Conservation (phyloP, 2,329 filamentous ascomycete species). For the Tricladium varicosporioides region DNA sequence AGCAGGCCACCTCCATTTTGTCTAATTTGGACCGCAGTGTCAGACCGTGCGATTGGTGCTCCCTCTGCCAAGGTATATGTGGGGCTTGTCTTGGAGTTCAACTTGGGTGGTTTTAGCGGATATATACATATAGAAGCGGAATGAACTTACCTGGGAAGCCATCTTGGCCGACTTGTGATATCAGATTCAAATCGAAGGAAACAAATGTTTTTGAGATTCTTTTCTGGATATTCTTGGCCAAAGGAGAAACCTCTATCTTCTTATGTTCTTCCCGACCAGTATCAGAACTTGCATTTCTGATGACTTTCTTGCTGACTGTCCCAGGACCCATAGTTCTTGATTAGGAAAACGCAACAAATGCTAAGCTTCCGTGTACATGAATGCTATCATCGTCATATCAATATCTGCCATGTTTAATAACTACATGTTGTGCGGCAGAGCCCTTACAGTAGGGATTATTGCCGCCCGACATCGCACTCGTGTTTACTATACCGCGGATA, state of each 20-base stretch:
- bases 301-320: too few species aligned
- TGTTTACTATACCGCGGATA: too few species aligned
- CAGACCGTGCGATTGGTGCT: conserved; percentile 13
- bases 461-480: neutral
- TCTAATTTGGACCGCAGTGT: conserved; percentile 14
- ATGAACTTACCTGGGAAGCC: conserved; percentile 13
- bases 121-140: neutral
- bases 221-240: neutral
- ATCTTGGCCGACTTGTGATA: neutral
- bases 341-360: neutral
- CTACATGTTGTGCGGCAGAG: neutral
- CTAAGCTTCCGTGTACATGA: neutral
- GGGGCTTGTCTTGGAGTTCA: conserved; percentile 13
- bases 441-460: neutral
- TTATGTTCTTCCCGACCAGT: neutral
- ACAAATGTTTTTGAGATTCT: too few species aligned
- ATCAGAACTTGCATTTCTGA: too few species aligned
- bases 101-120: neutral
- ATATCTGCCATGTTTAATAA: neutral
- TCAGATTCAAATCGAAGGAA: neutral
- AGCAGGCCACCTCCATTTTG: conserved; percentile 45
- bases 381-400: neutral
- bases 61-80: conserved; percentile 33
- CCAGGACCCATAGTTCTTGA: neutral
- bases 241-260: neutral